Evolutionary conservation across 2,329 filamentous ascomycete genomes (phyloP), one percentile per base, ranked within the genome.

Genomic region (Didymella exigua): DNA sequence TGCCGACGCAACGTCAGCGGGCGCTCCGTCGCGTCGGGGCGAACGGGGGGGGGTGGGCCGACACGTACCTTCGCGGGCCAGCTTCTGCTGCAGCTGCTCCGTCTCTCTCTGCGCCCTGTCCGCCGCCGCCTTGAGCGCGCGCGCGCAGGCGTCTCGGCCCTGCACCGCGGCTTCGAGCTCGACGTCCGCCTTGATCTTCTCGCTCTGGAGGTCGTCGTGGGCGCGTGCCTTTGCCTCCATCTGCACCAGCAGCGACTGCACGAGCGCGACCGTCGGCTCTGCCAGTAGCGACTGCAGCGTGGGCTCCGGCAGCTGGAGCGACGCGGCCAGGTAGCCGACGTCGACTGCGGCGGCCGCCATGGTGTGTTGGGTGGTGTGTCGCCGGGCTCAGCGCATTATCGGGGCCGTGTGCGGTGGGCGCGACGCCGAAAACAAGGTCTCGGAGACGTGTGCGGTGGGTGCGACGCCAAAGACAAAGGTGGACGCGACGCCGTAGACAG

Each of bases 151-250:
- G 72, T 98, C 93, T 56, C 89, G 88, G 62, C 85, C 89, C 66
- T 92, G 88, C 42, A 96, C 88, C 16, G 89, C 89, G 75, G 91
- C 95, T 75, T 99, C 95, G 7, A 98, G 84, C 79, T 98, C 93
- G 38, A 99, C 95, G 68, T 96, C 91, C 40, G 90, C 81, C 63
- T 91, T 88, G 38, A 97, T 83, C 78, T 97, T 98, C 62, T 96
- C 90, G 9, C 93, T 88, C 66, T 89, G 91, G 34, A 96, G 78
- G 33, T 87, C 84, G 71, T 96, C 91, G 67, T 86, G 88, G 68
- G 96, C 91, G 67, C 88, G 89, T 30, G 90, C 91, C 75, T 95
- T 96, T 26, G 81, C 79, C 21, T 88, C 84, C 48, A 98, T 85
- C 23, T 89, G 88, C 59, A 85, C 81, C 34, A 99, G 83, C 47